Evolutionary conservation across 352 stramenopile species (phyloP).

Genomic region (Elongisporangium prolatum): DNA sequence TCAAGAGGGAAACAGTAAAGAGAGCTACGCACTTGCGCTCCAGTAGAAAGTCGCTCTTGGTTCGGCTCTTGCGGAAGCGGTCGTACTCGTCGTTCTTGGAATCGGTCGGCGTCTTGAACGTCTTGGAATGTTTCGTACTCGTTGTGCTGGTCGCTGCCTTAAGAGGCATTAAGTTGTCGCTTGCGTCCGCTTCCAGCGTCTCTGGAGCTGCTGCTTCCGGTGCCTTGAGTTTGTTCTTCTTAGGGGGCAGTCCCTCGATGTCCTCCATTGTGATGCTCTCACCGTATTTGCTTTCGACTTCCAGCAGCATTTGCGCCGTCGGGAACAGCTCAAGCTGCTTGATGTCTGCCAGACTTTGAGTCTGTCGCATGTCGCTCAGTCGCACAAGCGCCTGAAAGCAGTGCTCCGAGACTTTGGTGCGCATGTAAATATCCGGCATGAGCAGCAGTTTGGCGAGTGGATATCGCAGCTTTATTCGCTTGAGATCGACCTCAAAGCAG

Average conservation of each 20-base stretch:
- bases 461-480: conserved; percentile 86
- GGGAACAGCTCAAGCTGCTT: conserved; percentile 76
- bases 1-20: background rate
- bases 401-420: conserved; percentile 73
- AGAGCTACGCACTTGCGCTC: conserved; percentile 25
- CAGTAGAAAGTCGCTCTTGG: conserved; percentile 55
- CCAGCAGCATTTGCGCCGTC: conserved; percentile 61
- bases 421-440: conserved; percentile 88
- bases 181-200: background rate
- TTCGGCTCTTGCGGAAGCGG: conserved; percentile 28
- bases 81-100: conserved; percentile 70
- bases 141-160: background rate
- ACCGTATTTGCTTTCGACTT: conserved; percentile 91
- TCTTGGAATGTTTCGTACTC: conserved; percentile 1
- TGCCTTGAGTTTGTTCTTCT: background rate
- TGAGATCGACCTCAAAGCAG: conserved; percentile 83
- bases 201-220: conserved; percentile 2
- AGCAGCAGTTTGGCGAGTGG: conserved; percentile 64
- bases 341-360: conserved; percentile 42
- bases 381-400: conserved; percentile 75
- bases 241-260: conserved; percentile 44
- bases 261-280: conserved; percentile 88
- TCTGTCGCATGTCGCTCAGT: conserved; percentile 64
- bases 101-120: conserved; percentile 71
- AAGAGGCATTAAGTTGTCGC: background rate